Conservation (phyloP, 208 protist genomes). For the Leishmania mexicana region DNA sequence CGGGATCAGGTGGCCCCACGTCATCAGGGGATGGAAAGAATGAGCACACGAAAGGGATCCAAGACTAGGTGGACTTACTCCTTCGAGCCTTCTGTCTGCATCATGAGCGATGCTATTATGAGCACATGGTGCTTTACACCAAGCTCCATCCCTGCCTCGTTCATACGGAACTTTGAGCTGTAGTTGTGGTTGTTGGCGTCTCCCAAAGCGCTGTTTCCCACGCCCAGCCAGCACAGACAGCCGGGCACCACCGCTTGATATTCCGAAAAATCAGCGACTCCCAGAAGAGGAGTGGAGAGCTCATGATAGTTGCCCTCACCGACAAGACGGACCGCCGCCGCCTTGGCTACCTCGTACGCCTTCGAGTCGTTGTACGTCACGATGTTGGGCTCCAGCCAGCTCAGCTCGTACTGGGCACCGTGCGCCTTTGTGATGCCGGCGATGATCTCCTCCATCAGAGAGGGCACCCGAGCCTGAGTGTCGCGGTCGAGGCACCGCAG, state of each 20-base stretch:
- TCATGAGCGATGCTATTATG: conserved; percentile 65
- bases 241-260: conserved; percentile 73
- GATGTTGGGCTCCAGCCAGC: conserved; percentile 83
- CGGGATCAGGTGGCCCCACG: background rate
- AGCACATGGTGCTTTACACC: conserved; percentile 75
- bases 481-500: conserved; percentile 72
- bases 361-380: conserved; percentile 75
- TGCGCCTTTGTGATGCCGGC: conserved; percentile 68
- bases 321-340: conserved; percentile 49
- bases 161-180: conserved; percentile 64
- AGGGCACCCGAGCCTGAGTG: conserved; percentile 56
- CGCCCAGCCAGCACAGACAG: conserved; percentile 78
- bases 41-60: background rate
- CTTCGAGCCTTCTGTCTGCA: conserved; percentile 33
- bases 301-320: conserved; percentile 51
- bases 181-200: conserved; percentile 71
- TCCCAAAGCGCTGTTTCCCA: conserved; percentile 28
- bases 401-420: conserved; percentile 59
- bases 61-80: conserved; percentile 1
- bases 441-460: conserved; percentile 73
- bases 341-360: conserved; percentile 61
- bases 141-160: conserved; percentile 65
- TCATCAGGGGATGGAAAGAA: background rate
- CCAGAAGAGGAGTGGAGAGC: conserved; percentile 48
- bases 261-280: conserved; percentile 78